Base-by-base conservation (phyloP, 257 asterid species). In the Solanum clarkiae region DNA sequence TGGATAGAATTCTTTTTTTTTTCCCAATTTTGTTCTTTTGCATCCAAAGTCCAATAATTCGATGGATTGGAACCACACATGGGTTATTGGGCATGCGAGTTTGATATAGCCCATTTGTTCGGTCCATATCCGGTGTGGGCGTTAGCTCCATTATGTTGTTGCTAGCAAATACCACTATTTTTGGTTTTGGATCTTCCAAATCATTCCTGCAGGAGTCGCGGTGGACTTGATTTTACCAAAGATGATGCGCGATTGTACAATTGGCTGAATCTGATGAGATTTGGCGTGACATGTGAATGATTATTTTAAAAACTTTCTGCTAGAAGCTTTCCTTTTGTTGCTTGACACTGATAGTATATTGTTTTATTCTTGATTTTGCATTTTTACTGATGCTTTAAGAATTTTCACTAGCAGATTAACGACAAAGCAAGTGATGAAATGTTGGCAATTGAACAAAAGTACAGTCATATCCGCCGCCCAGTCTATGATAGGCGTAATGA, bases 381-480 rank as follows among this genome's bases (percentile, higher is more conserved):
- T 62, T 85, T 65, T 82, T 70, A 40, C 80, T 70, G 20, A 18
- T 18, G 54, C 55, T 20, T 47, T 18, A 70, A 42, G 10, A 42
- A 70, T 70, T 44, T 70, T 74, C 85, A 81, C 65, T 87, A 86
- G 57, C 94, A 96, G 99, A 93, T 96, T 90, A 96, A 96, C 85
- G 99, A 96, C 90, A 95, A 93, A 84, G 98, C 97, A 72, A 94
- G 97, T 88, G 99, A 96, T 85, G 90, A 95, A 81, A 98, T 95
- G 81, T 89, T 96, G 93, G 97, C 93, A 90, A 89, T 96, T 83
- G 98, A 96, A 84, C 99, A 97, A 71, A 92, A 92, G 94, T 97
- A 91, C 90, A 93, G 93, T 87, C 97, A 86, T 90, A 84, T 93
- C 54, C 97, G 98, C 71, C 94, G 90, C 90, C 99, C 99, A 12